Base-by-base conservation (phyloP, 176 grass and related monocot genomes). In the Typha latifolia region DNA sequence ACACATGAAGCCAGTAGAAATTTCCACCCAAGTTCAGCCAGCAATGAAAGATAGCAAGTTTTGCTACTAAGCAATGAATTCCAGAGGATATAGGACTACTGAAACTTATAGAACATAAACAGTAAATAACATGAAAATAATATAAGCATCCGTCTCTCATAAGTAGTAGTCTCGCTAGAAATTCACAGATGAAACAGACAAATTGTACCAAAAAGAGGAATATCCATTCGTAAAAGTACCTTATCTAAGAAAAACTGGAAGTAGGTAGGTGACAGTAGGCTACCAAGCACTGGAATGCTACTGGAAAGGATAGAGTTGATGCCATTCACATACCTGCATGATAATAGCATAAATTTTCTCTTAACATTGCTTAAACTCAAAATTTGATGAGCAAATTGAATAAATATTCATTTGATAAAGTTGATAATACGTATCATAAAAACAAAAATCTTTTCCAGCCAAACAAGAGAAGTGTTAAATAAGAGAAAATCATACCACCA, bases 171-270 rank as follows among this genome's bases (percentile, higher is more conserved):
- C 5, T 43, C 10, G 37, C 10, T 19, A 59, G 16, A 19, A 21
- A 59, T 59, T 21, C 16, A 57, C n/a, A 57, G 19, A 57, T 16
- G 53, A 19, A 55, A 22, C 18, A 59, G n/a, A 18, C 37, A 43
- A 9, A 19, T 59, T 21, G n/a, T 21, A 21, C 2, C 53, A 26
- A 32, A 64, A 68, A 82, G 15, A 7, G 49, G 49, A 64, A 12
- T 51, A 69, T 27, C 19, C 8, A 10, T 67, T 26, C 5, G 11
- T 70, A 68, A 51, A 64, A 74, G 74, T 82, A 99, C 94, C 87
- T 93, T 93, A 76, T 99, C 94, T 64, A 99, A 84, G 86, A 99
- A 99, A 84, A 87, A 99, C 85, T 99, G 94, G 76, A 93, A 99
- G 81, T 99, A 99, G 15, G 86, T 93, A 24, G 86, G 79, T 27